Base-by-base conservation (phyloP, 768 basidiomycete genomes). In the Pluteus cervinus region DNA sequence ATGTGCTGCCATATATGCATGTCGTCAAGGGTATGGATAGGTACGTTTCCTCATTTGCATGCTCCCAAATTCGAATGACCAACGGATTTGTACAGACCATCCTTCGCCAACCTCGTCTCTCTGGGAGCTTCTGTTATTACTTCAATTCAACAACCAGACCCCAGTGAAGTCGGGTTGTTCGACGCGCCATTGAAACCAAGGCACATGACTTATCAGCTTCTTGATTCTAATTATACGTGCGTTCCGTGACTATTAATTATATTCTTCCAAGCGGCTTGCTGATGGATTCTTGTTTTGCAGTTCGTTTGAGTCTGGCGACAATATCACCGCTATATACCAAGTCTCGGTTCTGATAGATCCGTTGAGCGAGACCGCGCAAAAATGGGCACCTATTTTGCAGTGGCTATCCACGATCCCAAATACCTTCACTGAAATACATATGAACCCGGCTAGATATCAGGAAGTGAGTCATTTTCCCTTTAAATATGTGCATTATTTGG, bases 341-440 rank as follows among this genome's bases (percentile, higher is more conserved):
- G 59, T 96, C 26, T 77, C 73, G 2, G 71, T 85, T 7, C 56
- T 97, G 5, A 42, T 98, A 6, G 89, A 98, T 54, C 93, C 94
- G 1, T 54, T 96, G 20, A 89, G 84, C 33, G 86, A 89, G 52
- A 61, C 69, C 4, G 87, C 85, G 2, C 92, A 97, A 54, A 81
- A 80, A 46, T 96, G 90, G 84, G 17, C n/a, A 20, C 7, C 20
- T 14, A 30, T 29, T 33, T 20, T 12, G 1, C 46, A 84, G 79
- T 85, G 84, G 81, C 51, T 82, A 2, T 61, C 74, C 3, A 69
- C 71, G 21, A 64, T 85, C 30, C 78, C 82, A 0, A 75, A 76
- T 36, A 67, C 79, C 2, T 78, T 73, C 47, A 64, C 92, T 7
- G 75, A 86, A 43, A 66, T 98, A n/a, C 76, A 87, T 52, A 60